Base-by-base conservation (phyloP, 1,284 basidiomycete genomes). In the Sanguinoderma infundibulare region DNA sequence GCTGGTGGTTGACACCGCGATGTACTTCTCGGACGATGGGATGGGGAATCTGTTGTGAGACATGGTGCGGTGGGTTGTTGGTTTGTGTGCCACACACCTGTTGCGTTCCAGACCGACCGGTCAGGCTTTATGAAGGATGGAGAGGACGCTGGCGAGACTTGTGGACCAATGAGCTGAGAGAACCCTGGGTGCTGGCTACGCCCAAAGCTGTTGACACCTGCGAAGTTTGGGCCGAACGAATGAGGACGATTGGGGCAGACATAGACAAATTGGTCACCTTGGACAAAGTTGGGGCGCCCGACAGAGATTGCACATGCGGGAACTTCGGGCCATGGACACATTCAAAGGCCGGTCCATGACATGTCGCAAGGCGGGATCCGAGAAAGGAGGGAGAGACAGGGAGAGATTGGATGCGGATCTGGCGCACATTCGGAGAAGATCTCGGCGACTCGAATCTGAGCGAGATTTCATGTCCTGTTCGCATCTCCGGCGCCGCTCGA, bases 1-100 rank as follows among this genome's bases (percentile, higher is more conserved):
- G 63, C 84, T 85, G 46, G 80, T 78, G 70, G 85, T 87, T 20
- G 85, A 82, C 44, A 90, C 72, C 10, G 84, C 79, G 40, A 87
- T 72, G 64, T 84, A 79, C 57, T 79, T 78, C 22, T 87, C 84
- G 28, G 75, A 64, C 50, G 75, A 60, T 42, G 78, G 79, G 62
- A 77, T 65, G 35, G 75, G 72, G 57, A 60, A 73, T 51, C 49
- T 51, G 49, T 73, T 70, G 49, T 71, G 72, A 40, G 70, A 56
- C 72, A 73, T 75, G 46, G 49, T 52, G 53, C 40, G 53, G 40
- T 15, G 35, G 39, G 49, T 22, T 53, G 57, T 22, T 28, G 47
- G 61, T 28, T 39, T 8, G 22, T 59, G 35, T 47, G 50, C 47
- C 10, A 61, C 57, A 52, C 55, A 63, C 61, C 57, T 63, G 38